phyloP scores from a whole-genome alignment of 1,284 basidiomycete species.

The Austroboletus niveus region DNA sequence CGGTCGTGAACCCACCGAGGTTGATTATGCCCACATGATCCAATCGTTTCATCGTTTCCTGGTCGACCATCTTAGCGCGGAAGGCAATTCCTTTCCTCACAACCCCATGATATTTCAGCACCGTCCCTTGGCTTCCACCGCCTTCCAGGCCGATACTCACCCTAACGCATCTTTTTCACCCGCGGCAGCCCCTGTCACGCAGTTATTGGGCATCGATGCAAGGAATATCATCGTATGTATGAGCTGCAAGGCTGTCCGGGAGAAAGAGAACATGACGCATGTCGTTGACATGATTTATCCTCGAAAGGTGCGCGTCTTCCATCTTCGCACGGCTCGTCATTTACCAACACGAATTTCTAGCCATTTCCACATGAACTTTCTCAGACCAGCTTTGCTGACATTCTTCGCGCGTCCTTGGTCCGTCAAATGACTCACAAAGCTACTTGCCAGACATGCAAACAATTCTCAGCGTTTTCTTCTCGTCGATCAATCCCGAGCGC shows the following conservation, averaged over 20 bases:
- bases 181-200: slow-evolving; percentile 67
- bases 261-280: slow-evolving; percentile 76
- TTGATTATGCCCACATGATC: slow-evolving; percentile 86
- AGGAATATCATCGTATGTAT: slow-evolving; percentile 75
- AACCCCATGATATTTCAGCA: slow-evolving; percentile 54
- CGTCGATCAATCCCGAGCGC: slow-evolving; percentile 65
- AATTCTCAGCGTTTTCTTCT: slow-evolving; percentile 71
- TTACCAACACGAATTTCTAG: slow-evolving; percentile 19
- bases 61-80: slow-evolving; percentile 73
- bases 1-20: slow-evolving; percentile 67
- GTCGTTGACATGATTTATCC: slow-evolving; percentile 90
- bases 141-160: slow-evolving; percentile 16
- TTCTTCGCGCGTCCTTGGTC: slow-evolving; percentile 76
- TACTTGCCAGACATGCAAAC: slow-evolving; percentile 82
- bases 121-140: slow-evolving; percentile 13
- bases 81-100: slow-evolving; percentile 62
- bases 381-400: slow-evolving; percentile 61
- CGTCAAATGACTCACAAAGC: slow-evolving; percentile 85
- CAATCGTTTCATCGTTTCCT: slow-evolving; percentile 96
- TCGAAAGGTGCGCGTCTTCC: slow-evolving; percentile 55
- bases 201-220: slow-evolving; percentile 76
- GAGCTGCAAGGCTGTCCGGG: slow-evolving; percentile 68
- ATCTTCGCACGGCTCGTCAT: neutral
- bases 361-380: slow-evolving; percentile 50
- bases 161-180: slow-evolving; percentile 32